phyloP scores from a whole-genome alignment of 345 rosid genomes.

The Populus tremula region DNA sequence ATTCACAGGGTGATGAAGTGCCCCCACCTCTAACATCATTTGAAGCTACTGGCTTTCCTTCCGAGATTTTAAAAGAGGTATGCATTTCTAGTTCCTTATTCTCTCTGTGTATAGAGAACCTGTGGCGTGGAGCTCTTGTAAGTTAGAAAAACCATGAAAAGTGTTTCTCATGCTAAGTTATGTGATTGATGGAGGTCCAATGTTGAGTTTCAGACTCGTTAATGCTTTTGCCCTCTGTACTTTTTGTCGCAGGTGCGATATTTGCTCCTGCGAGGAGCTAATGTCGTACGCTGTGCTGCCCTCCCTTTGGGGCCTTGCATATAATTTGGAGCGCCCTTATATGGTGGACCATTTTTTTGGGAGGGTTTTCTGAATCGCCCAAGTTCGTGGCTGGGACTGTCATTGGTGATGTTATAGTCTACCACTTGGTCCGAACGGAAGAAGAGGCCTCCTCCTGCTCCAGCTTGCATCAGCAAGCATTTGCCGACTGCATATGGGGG shows the following conservation, averaged over 20 bases:
- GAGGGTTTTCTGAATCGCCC: constrained; percentile 70
- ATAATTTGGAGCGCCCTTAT: constrained; percentile 68
- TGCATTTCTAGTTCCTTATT: constrained; percentile 11
- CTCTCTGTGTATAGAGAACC: constrained; percentile 6
- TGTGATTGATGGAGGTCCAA: constrained; percentile 55
- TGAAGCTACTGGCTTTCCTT: constrained; percentile 77
- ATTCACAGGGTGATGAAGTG: constrained; percentile 66
- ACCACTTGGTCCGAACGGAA: constrained; percentile 63
- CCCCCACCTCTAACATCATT: constrained; percentile 76
- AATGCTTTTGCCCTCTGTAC: constrained; percentile 68
- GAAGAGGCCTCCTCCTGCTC: constrained; percentile 95
- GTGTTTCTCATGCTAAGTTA: constrained; percentile 26
- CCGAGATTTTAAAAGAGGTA: constrained; percentile 96
- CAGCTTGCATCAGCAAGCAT: constrained; percentile 81
- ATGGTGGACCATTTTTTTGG: constrained; percentile 63
- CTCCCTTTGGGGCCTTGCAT: constrained; percentile 62
- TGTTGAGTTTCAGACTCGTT: constrained; percentile 56
- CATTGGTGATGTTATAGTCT: constrained; percentile 78
- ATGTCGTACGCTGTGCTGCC: constrained; percentile 99
- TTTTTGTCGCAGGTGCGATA: constrained; percentile 99
- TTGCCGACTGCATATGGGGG: constrained; percentile 82
- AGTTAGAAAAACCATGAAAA: constrained; percentile 21
- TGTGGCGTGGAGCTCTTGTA: constrained; percentile 19
- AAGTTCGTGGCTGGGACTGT: constrained; percentile 78
- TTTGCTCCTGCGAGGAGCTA: constrained; percentile 95